Evolutionary conservation across 2,329 filamentous ascomycete species (phyloP), one percentile per base, ranked within the genome.

Genomic region (Cephalotrichum gorgonifer): DNA sequence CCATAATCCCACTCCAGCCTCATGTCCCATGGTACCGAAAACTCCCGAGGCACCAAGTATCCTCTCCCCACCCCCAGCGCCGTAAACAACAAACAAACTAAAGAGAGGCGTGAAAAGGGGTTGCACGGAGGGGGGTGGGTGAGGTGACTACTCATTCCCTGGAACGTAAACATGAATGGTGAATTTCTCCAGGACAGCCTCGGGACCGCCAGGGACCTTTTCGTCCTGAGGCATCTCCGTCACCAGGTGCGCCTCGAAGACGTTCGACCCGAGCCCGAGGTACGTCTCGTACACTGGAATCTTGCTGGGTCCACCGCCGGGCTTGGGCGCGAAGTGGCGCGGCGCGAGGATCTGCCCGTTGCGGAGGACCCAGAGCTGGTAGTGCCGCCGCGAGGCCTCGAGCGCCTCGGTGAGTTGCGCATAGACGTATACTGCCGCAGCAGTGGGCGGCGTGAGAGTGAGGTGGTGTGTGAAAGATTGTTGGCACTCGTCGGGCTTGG

Each of bases 161-260:
- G 49, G 52, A 15, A 54, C 50, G 45, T 93, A 85, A 52, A 85
- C 76, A 65, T 86, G 86, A 26, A 93, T 72, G 1, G 81, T 88
- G 50, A 89, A 75, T 57, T 84, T 85, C 68, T 96, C 89, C 53
- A 90, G 70, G 61, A 93, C 88, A 31, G 84, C 76, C 53, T 83
- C 78, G 9, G 80, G 71, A 0, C 78, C 81, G 25, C 74, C 74
- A 0, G 73, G 68, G 33, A 74, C 66, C 52, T 74, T 79, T 58
- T 79, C 71, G 20, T 73, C 77, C 57, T 72, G 78, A 1, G 76
- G 79, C 41, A 87, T 74, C 6, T 83, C 82, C 1, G 85, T 86
- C 54, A 89, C 79, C 51, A 91, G 72, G 57, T 91, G 85, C 7
- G 94, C 74, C 57, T 89, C 85, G 46, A 95, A 76, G 43, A 83